Evolutionary conservation across 225 moss, liverwort and hornwort genomes (phyloP).

Genomic region (Physcomitrium patens): DNA sequence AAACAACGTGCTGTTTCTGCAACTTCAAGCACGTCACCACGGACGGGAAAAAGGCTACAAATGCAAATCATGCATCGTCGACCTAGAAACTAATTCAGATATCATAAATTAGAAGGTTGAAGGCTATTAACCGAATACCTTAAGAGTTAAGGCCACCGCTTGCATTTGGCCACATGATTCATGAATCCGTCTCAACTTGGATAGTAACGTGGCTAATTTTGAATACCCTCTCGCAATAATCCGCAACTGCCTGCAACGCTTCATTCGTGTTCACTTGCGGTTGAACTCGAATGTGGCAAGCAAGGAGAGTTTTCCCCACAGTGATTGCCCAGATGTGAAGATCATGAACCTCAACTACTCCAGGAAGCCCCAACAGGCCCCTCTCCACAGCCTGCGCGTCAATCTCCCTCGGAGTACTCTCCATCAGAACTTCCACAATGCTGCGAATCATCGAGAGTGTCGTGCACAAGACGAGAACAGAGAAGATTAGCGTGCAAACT

Average conservation of each 20-base stretch:
- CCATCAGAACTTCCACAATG: conserved; percentile 90
- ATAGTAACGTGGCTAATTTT: conserved; percentile 93
- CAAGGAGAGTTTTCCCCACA: conserved; percentile 84
- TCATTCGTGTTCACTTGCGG: conserved; percentile 69
- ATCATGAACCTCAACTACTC: conserved; percentile 90
- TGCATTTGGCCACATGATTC: conserved; percentile 21
- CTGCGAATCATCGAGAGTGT: conserved; percentile 84
- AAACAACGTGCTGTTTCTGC: too few species aligned
- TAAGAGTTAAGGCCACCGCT: conserved; percentile 2
- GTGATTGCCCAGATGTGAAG: conserved; percentile 99
- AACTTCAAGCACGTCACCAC: too few species aligned
- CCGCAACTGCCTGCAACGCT: conserved; percentile 60
- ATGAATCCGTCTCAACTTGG: conserved; percentile 78
- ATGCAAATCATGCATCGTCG: not conserved
- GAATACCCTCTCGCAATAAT: conserved; percentile 68
- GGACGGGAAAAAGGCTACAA: too few species aligned
- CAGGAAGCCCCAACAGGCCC: conserved; percentile 66
- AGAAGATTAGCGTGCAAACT: conserved; percentile 82
- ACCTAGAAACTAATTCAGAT: conserved; percentile 6
- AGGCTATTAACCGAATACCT: conserved; percentile 9
- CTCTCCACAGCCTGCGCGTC: conserved; percentile 72
- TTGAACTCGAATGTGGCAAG: conserved; percentile 82
- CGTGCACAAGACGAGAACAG: conserved; percentile 76
- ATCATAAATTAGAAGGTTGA: conserved; percentile 8
- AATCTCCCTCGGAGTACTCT: conserved; percentile 91